Base-by-base conservation (phyloP, 768 basidiomycete genomes). In the Pisolithus marmoratus region DNA sequence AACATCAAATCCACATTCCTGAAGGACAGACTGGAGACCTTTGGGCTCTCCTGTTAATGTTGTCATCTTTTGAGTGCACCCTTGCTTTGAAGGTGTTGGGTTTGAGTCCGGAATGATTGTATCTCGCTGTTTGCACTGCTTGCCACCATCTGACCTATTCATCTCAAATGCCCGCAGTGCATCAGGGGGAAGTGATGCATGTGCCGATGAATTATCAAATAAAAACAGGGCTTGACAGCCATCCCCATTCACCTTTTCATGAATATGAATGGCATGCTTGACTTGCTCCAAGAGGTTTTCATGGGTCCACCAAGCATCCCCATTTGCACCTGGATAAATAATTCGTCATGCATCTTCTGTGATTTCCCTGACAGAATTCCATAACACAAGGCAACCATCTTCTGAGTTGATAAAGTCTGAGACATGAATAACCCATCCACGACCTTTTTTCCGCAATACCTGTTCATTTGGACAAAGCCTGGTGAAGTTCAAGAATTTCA, bases 1-100 rank as follows among this genome's bases (percentile, higher is more conserved):
- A 3, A 75, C 63, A 54, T 72, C 48, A 51, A 77, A 78, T 26
- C 74, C 71, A 0, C 62, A 55, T 51, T 79, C 75, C 45, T 63
- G 49, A 15, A 57, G 46, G 4, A 56, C 53, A 37, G 24, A 9
- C 2, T 55, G 31, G 2, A 53, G 44, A 0, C 55, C 51, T 24
- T 57, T 56, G 3, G 62, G 60, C 15, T 53, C 0, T 2, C 74
- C 67, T 45, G 62, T 43, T 48, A 29, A 2, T 1, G 61, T 41
- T 8, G 60, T 70, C 74, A 77, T 75, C 47, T 61, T 61, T 52
- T 75, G 73, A 3, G 51, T 2, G 19, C 53, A 47, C 3, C 61
- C 59, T 1, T 38, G 41, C 3, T 57, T 38, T 2, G 29, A 38
- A 2, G 20, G 5, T 8, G 12, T 7, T 6, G 60, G 55, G 43